Evolutionary conservation across 2,329 filamentous ascomycete species (phyloP).

Genomic region (Fusarium staphyleae): DNA sequence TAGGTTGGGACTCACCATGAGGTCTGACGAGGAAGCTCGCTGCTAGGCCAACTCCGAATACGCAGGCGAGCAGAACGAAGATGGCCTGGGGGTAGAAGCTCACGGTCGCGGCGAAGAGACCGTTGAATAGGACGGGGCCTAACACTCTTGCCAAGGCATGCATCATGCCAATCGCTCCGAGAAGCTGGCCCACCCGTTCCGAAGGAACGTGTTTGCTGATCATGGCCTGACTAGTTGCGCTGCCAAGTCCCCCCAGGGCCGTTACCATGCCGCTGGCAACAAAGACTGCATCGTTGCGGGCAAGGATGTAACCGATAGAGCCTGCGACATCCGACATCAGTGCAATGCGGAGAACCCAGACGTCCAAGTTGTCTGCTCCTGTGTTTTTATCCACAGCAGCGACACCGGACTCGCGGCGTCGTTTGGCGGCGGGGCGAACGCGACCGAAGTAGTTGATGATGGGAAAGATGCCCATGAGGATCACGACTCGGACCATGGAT

Average conservation of each 20-base stretch:
- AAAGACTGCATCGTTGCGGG: slow-evolving; percentile 69
- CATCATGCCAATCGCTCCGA: slow-evolving; percentile 85
- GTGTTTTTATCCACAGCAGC: slow-evolving; percentile 57
- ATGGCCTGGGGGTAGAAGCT: slow-evolving; percentile 79
- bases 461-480: slow-evolving; percentile 78
- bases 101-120: slow-evolving; percentile 84
- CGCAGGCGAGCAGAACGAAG: slow-evolving; percentile 74
- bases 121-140: slow-evolving; percentile 82
- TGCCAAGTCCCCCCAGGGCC: slow-evolving; percentile 82
- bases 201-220: slow-evolving; percentile 91
- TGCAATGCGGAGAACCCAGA: slow-evolving; percentile 76
- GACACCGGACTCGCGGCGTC: slow-evolving; percentile 48
- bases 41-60: slow-evolving; percentile 72
- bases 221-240: slow-evolving; percentile 82
- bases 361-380: slow-evolving; percentile 80
- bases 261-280: slow-evolving; percentile 75
- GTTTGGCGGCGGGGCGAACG: slow-evolving; percentile 55
- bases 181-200: slow-evolving; percentile 82
- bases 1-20: slow-evolving; percentile 67
- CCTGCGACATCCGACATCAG: slow-evolving; percentile 80
- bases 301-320: slow-evolving; percentile 75
- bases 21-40: slow-evolving; percentile 76
- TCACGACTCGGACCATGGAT: slow-evolving; percentile 77
- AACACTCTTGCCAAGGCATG: slow-evolving; percentile 83
- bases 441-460: slow-evolving; percentile 79